Evolutionary conservation across 768 basidiomycete species (phyloP), one percentile per base, ranked within the genome.

Genomic region (Trichaptum fuscoviolaceum): DNA sequence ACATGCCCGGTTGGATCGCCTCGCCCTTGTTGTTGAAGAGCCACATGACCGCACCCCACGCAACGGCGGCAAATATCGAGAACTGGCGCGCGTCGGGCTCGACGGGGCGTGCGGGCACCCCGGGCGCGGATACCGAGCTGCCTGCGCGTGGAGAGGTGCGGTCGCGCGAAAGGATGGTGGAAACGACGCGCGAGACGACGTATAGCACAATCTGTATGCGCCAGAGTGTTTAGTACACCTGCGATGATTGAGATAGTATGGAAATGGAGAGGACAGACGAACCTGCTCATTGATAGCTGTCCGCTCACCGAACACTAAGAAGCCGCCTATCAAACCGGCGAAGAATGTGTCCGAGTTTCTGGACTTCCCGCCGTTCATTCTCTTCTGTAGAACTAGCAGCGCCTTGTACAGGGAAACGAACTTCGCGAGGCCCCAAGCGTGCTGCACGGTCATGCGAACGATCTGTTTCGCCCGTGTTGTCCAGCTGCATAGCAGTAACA

Each of bases 31-130:
- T 83, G 72, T 88, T 83, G 84, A 96, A 99, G 68, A 97, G 79
- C 85, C 91, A 99, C 96, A 99, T 98, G 60, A 98, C 96, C 8
- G 90, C 84, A 58, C 94, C 97, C 97, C 97, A 99, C 35, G 89
- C 85, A 17, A 98, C 70, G 0, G 95, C 93, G 2, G 95, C 92
- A 68, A 96, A 95, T 59, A 92, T 73, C 0, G 91, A 87, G 77
- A 99, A 99, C 74, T 92, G 89, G 17, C 85, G 80, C 20, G 93
- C 81, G 73, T 96, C 86, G 2, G 96, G 95, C 7, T 96, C 95
- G 36, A 93, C 76, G 2, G 95, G 92, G 72, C 84, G 86, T 58
- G 83, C 82, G 42, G 77, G 68, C 4, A 85, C 73, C 23, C 78
- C 73, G 64, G 81, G 73, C 30, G 82, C 70, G 7, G 82, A 73